Percentiles rank a stretch among this genome's conserved stretches.
These are phyloP conservation scores for Alopecurus myosuroides DNA, from an alignment of 176 grass and related monocot species.

Conservation along the genomic window DNA sequence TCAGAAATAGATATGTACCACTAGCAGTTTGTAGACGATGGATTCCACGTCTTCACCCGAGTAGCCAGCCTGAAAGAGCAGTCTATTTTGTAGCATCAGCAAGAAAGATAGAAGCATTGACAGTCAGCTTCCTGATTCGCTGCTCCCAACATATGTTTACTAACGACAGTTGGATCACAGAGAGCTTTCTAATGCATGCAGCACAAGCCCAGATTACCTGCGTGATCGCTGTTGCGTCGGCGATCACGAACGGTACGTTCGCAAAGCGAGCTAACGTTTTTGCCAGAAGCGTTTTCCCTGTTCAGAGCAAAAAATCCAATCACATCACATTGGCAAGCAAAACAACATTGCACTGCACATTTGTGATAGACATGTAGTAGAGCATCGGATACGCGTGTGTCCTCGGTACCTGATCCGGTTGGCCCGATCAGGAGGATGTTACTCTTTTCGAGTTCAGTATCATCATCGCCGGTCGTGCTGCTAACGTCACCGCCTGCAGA, in stretches of 20 bases:
- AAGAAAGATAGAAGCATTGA: conserved; percentile 27
- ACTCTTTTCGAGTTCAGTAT: conserved; percentile 60
- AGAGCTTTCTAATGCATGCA: background rate
- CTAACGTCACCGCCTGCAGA: background rate
- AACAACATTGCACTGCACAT: background rate
- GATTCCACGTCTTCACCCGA: conserved; percentile 62
- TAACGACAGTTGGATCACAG: background rate
- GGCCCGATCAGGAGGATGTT: conserved; percentile 65
- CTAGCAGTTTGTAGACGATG: conserved; percentile 51
- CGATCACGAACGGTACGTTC: conserved; percentile 62
- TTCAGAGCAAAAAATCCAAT: background rate
- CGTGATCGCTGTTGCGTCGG: conserved; percentile 62
- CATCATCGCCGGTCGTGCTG: background rate
- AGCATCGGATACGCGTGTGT: background rate
- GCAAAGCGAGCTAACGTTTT: conserved; percentile 55
- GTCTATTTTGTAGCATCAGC: conserved; percentile 25
- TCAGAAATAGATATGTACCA: conserved; percentile 31
- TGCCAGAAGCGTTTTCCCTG: conserved; percentile 59
- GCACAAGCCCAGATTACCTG: conserved; percentile 14
- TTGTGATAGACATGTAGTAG: background rate
- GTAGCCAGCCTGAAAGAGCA: conserved; percentile 59
- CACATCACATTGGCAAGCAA: background rate
- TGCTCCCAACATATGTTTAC: background rate
- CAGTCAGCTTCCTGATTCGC: background rate
- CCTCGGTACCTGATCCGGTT: conserved; percentile 41